Conservation (phyloP, 192 early-diverging fungal species). For the Coemansia sp. region DNA sequence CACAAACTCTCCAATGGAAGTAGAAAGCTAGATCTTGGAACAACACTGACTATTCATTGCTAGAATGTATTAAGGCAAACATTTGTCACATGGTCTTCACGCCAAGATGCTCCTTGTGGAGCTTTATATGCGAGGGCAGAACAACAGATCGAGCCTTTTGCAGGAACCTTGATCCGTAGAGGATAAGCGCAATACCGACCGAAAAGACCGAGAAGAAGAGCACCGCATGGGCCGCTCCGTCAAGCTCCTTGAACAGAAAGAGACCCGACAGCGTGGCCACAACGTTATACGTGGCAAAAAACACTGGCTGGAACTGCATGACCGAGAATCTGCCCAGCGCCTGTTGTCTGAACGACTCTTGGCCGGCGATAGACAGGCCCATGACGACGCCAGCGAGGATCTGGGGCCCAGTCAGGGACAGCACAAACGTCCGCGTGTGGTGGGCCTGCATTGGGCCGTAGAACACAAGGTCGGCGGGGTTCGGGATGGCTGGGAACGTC, state of each 20-base stretch:
- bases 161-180: slow-evolving; percentile 46
- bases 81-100: slow-evolving; percentile 15
- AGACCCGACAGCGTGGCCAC: slow-evolving; percentile 44
- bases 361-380: slow-evolving; percentile 44
- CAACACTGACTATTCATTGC: too few relatives aligned
- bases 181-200: slow-evolving; percentile 32
- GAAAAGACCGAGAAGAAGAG: slow-evolving; percentile 38
- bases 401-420: slow-evolving; percentile 24
- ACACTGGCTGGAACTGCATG: slow-evolving; percentile 55
- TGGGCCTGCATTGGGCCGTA: slow-evolving; percentile 32
- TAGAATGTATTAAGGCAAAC: too few relatives aligned
- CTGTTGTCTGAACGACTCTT: slow-evolving; percentile 53
- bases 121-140: slow-evolving; percentile 47
- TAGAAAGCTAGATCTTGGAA: not conserved
- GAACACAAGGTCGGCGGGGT: slow-evolving; percentile 41
- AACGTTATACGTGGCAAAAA: slow-evolving; percentile 54
- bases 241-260: slow-evolving; percentile 47
- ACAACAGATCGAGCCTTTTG: slow-evolving; percentile 33
- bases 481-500: slow-evolving; percentile 24
- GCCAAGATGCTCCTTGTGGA: slow-evolving; percentile 40
- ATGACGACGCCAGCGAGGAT: slow-evolving; percentile 25
- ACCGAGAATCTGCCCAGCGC: slow-evolving; percentile 51
- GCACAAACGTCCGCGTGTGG: slow-evolving; percentile 8
- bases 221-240: slow-evolving; percentile 29
- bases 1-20: slow-evolving; percentile 4